A percentile compares a stretch with the other conserved stretches of the same genome.
Conservation (phyloP, 2,329 filamentous ascomycete species). For the Geosmithia flava region DNA sequence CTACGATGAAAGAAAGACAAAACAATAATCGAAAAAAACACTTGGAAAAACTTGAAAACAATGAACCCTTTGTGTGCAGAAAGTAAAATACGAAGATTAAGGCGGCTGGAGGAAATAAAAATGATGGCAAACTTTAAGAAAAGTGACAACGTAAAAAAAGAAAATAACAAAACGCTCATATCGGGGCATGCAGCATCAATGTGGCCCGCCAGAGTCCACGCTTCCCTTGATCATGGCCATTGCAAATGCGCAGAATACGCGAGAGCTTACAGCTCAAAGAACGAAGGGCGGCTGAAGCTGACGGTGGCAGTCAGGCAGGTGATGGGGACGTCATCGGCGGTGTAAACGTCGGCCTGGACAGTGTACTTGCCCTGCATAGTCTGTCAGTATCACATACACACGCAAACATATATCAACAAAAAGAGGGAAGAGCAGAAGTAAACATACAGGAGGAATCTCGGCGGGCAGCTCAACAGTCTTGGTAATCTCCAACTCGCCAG, state of each 20-base stretch:
- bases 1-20: not conserved
- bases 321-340: slow-evolving; percentile 58
- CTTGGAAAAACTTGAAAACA: not conserved
- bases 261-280: slow-evolving; percentile 26
- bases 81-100: not conserved
- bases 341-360: slow-evolving; percentile 77
- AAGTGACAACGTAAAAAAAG: not conserved
- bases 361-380: slow-evolving; percentile 67
- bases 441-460: slow-evolving; percentile 77
- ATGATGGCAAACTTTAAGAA: not conserved
- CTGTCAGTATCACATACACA: not conserved
- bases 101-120: not conserved
- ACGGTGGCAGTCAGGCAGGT: slow-evolving; percentile 77
- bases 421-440: not conserved
- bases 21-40: not conserved
- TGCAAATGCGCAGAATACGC: not conserved
- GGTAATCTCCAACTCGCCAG: slow-evolving; percentile 58
- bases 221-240: not conserved
- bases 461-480: slow-evolving; percentile 78
- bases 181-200: not conserved
- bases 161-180: not conserved
- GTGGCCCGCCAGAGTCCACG: not conserved
- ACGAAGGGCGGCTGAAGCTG: slow-evolving; percentile 36
- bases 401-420: too few relatives aligned
- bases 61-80: not conserved